Percentiles rank a stretch among this genome's conserved stretches.
phyloP scores from a whole-genome alignment of 2,329 filamentous ascomycete species.

The Hawksworthiomyces lignivorus region DNA sequence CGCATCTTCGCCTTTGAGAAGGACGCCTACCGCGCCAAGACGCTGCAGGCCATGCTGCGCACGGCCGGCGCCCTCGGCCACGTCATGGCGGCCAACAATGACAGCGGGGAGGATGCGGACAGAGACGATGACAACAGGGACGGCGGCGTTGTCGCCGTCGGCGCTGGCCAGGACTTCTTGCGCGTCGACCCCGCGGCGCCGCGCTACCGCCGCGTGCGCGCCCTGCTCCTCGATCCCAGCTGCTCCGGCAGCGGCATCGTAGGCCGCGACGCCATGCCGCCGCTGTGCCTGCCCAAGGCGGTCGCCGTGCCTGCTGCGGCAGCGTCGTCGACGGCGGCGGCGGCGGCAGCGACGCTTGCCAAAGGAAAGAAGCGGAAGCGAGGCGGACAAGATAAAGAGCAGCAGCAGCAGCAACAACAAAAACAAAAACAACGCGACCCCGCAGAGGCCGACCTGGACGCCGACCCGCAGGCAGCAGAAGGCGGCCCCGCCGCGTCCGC shows the following conservation, averaged over 20 bases:
- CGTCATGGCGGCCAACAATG: too few relatives aligned
- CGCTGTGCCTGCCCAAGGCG: slow-evolving; percentile 50
- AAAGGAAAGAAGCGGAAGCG: slow-evolving; percentile 39
- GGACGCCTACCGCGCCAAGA: slow-evolving; percentile 62
- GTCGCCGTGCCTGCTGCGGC: slow-evolving; percentile 10
- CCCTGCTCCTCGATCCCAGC: slow-evolving; percentile 82
- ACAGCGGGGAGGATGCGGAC: too few relatives aligned
- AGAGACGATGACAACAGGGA: neutral
- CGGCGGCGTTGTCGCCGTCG: slow-evolving; percentile 56
- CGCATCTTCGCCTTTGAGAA: slow-evolving; percentile 73
- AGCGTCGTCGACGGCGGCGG: slow-evolving; percentile 2
- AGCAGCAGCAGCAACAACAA: too few relatives aligned
- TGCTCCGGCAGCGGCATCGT: slow-evolving; percentile 95
- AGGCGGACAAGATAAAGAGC: too few relatives aligned
- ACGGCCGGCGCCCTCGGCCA: slow-evolving; percentile 54
- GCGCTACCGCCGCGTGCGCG: slow-evolving; percentile 63
- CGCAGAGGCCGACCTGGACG: slow-evolving; percentile 24
- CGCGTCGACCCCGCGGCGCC: slow-evolving; percentile 58
- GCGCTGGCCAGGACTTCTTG: slow-evolving; percentile 73
- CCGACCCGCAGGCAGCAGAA: slow-evolving; percentile 11
- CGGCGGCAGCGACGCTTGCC: slow-evolving; percentile 11
- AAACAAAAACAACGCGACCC: too few relatives aligned
- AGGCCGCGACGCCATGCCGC: slow-evolving; percentile 71
- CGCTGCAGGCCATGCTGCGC: slow-evolving; percentile 75
- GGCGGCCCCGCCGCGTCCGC: slow-evolving; percentile 46